These are phyloP conservation scores for Mixia osmundae DNA, from an alignment of 1,284 basidiomycete genomes.

Conservation along the genomic window DNA sequence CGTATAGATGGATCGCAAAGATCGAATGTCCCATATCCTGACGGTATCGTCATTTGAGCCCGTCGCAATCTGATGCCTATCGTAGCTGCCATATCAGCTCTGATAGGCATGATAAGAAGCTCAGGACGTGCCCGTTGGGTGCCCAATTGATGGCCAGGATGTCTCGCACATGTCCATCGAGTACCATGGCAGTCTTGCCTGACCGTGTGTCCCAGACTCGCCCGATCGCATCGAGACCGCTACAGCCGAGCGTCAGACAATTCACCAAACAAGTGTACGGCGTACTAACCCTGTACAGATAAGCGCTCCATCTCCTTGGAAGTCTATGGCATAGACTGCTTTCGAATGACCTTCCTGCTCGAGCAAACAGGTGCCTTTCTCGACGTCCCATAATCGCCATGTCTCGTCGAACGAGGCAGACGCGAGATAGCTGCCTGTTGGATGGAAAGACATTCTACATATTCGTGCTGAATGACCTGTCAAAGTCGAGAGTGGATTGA, in stretches of 20 bases:
- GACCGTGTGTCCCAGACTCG: slow-evolving; percentile 92
- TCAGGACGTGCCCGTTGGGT: slow-evolving; percentile 74
- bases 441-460: slow-evolving; percentile 84
- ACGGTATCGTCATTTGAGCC: slow-evolving; percentile 94
- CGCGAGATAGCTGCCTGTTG: slow-evolving; percentile 72
- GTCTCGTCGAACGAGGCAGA: slow-evolving; percentile 93
- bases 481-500: slow-evolving; percentile 43
- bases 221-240: slow-evolving; percentile 85
- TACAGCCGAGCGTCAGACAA: slow-evolving; percentile 7
- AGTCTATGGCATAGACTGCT: slow-evolving; percentile 84
- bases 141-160: slow-evolving; percentile 82
- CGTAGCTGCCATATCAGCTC: slow-evolving; percentile 33
- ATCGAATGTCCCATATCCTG: slow-evolving; percentile 93
- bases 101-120: slow-evolving; percentile 7
- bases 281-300: slow-evolving; percentile 82
- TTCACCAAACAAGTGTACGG: too few relatives aligned
- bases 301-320: slow-evolving; percentile 83
- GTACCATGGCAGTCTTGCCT: slow-evolving; percentile 87
- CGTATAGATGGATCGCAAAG: slow-evolving; percentile 72
- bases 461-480: slow-evolving; percentile 77
- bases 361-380: slow-evolving; percentile 52
- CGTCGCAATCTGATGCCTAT: slow-evolving; percentile 91
- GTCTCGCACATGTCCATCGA: slow-evolving; percentile 88
- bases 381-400: slow-evolving; percentile 94
- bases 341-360: slow-evolving; percentile 93